Percentiles rank a stretch among this genome's conserved stretches.
phyloP scores from a whole-genome alignment of 2,329 filamentous ascomycete species.

The Penicillium oxalicum region DNA sequence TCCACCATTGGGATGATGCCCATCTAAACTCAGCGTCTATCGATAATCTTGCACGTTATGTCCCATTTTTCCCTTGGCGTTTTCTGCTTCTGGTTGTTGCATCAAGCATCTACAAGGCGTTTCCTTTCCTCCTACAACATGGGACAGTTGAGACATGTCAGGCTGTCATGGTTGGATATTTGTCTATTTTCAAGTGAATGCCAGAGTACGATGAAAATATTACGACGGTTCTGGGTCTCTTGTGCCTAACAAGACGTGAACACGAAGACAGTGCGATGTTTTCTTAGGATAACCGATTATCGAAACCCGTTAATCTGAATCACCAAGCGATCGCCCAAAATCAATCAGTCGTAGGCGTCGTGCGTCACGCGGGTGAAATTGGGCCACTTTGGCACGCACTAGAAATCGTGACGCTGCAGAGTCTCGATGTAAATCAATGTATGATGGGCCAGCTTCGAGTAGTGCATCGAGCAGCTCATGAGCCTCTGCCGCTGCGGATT shows the following conservation, averaged over 20 bases:
- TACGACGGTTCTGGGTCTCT: neutral
- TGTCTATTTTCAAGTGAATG: too few relatives aligned
- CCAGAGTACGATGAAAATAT: too few relatives aligned
- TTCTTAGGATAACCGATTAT: neutral
- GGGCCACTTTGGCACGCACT: constrained; percentile 50
- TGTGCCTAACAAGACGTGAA: too few relatives aligned
- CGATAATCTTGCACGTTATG: neutral
- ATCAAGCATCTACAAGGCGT: too few relatives aligned
- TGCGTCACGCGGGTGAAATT: constrained; percentile 52
- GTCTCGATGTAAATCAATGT: constrained; percentile 45
- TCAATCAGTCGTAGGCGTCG: constrained; percentile 48
- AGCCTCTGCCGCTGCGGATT: constrained; percentile 45
- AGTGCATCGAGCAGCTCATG: constrained; percentile 44
- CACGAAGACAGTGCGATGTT: too few relatives aligned
- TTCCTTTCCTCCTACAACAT: too few relatives aligned
- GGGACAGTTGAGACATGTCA: too few relatives aligned
- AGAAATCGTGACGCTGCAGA: constrained; percentile 50
- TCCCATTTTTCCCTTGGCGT: neutral
- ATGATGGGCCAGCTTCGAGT: constrained; percentile 42
- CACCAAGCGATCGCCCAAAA: constrained; percentile 41
- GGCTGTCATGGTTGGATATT: too few relatives aligned
- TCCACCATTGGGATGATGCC: constrained; percentile 38
- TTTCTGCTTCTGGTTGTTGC: neutral
- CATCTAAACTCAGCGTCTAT: constrained; percentile 13
- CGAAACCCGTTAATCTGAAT: constrained; percentile 12